These are phyloP conservation scores for Russula compacta DNA, from an alignment of 768 basidiomycete genomes.

Conservation along the genomic window DNA sequence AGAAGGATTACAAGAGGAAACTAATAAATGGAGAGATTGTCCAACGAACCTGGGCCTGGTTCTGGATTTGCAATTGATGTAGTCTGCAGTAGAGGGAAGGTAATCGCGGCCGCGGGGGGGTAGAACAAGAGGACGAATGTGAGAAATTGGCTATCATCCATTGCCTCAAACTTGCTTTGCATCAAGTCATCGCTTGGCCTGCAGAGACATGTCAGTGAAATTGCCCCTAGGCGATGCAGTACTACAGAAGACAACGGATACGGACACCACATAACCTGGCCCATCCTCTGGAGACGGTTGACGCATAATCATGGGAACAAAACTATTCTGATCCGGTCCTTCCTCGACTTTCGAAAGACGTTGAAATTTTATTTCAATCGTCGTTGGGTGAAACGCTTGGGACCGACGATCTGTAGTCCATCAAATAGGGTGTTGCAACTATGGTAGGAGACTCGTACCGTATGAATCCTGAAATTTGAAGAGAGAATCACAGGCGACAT, in stretches of 20 bases:
- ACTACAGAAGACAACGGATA: not conserved
- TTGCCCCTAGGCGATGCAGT: not conserved
- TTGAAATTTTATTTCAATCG: conserved; percentile 2
- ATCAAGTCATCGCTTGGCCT: conserved; percentile 1
- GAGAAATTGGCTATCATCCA: not conserved
- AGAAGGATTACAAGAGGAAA: not conserved
- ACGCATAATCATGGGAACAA: not conserved
- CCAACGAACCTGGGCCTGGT: not conserved
- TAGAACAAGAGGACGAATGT: conserved; percentile 6
- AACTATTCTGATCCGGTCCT: not conserved
- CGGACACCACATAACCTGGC: not conserved
- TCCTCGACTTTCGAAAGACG: not conserved
- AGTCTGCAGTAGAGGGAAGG: not conserved
- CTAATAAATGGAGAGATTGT: not conserved
- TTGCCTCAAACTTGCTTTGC: not conserved
- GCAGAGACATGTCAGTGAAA: not conserved
- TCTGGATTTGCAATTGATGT: not conserved
- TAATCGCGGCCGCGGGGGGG: not conserved
- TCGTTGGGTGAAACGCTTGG: not conserved
- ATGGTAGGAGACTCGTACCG: not conserved
- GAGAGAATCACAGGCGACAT: conserved; percentile 4
- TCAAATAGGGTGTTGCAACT: not conserved
- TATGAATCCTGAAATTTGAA: conserved; percentile 6
- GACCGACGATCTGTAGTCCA: not conserved
- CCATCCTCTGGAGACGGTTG: not conserved